These are phyloP conservation scores for Epichloe festucae DNA, from an alignment of 2,329 filamentous ascomycete species.

Conservation along the genomic window DNA sequence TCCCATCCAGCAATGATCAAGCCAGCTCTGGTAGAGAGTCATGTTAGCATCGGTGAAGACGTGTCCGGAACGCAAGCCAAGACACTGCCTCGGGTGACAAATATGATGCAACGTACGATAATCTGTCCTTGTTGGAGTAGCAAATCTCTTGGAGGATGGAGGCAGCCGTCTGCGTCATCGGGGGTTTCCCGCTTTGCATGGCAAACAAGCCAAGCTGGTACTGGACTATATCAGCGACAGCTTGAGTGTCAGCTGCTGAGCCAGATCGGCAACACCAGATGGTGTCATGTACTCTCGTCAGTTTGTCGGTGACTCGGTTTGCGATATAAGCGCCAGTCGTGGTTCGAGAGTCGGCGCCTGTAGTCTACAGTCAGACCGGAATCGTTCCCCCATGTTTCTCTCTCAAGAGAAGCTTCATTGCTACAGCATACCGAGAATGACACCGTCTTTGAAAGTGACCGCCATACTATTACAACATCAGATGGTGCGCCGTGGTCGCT, in stretches of 20 bases:
- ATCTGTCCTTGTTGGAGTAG: slow-evolving; percentile 89
- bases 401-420: background rate
- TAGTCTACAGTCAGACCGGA: slow-evolving; percentile 7
- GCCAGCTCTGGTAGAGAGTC: slow-evolving; percentile 53
- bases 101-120: slow-evolving; percentile 50
- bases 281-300: slow-evolving; percentile 95
- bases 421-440: slow-evolving; percentile 60
- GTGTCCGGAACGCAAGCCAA: background rate
- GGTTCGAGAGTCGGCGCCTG: slow-evolving; percentile 88
- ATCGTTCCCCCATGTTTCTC: background rate
- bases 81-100: background rate
- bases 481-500: slow-evolving; percentile 13
- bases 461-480: slow-evolving; percentile 60
- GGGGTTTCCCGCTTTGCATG: slow-evolving; percentile 76
- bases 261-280: slow-evolving; percentile 99
- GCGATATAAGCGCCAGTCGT: slow-evolving; percentile 97
- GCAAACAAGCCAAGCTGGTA: slow-evolving; percentile 91
- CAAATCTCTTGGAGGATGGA: slow-evolving; percentile 96
- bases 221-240: slow-evolving; percentile 93
- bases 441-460: slow-evolving; percentile 96
- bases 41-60: background rate
- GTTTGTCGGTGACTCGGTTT: slow-evolving; percentile 97
- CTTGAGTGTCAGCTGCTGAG: slow-evolving; percentile 94
- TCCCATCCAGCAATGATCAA: slow-evolving; percentile 99
- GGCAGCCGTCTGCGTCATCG: slow-evolving; percentile 89